Evolutionary conservation across 2,329 filamentous ascomycete genomes (phyloP).

Genomic region (Leptographium wingfieldii): DNA sequence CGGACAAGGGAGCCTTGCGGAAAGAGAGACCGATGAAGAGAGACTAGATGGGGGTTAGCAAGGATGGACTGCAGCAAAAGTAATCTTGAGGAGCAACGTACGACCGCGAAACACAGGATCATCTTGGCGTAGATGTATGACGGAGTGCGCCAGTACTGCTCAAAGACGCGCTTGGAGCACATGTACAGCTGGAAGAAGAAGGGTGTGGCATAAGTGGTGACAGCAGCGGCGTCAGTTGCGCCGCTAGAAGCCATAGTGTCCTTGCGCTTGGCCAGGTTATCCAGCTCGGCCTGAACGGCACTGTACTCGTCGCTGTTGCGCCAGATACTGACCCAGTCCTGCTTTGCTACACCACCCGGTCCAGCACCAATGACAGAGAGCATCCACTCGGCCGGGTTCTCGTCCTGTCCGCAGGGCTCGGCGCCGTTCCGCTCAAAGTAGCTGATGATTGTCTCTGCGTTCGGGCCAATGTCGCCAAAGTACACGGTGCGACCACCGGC

Average conservation of each 20-base stretch:
- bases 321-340: slow-evolving; percentile 45
- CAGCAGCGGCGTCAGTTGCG: not conserved
- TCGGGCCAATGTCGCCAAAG: slow-evolving; percentile 42
- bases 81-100: not conserved
- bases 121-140: slow-evolving; percentile 63
- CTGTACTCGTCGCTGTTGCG: slow-evolving; percentile 39
- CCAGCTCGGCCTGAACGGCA: slow-evolving; percentile 55
- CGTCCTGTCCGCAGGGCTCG: slow-evolving; percentile 47
- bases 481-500: slow-evolving; percentile 9
- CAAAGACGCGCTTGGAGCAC: slow-evolving; percentile 53
- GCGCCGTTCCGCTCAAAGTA: slow-evolving; percentile 30
- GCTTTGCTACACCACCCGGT: slow-evolving; percentile 46
- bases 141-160: slow-evolving; percentile 69
- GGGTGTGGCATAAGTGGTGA: slow-evolving; percentile 57
- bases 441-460: slow-evolving; percentile 43
- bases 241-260: slow-evolving; percentile 6
- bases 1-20: slow-evolving; percentile 40
- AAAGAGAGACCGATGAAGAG: slow-evolving; percentile 57
- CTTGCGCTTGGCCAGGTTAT: slow-evolving; percentile 14
- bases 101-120: slow-evolving; percentile 30
- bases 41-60: slow-evolving; percentile 17
- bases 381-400: slow-evolving; percentile 81
- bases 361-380: slow-evolving; percentile 49
- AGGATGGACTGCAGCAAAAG: not conserved
- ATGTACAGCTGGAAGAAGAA: slow-evolving; percentile 47